phyloP scores from a whole-genome alignment of 495 filamentous ascomycete genomes.

The Darksidea phi region DNA sequence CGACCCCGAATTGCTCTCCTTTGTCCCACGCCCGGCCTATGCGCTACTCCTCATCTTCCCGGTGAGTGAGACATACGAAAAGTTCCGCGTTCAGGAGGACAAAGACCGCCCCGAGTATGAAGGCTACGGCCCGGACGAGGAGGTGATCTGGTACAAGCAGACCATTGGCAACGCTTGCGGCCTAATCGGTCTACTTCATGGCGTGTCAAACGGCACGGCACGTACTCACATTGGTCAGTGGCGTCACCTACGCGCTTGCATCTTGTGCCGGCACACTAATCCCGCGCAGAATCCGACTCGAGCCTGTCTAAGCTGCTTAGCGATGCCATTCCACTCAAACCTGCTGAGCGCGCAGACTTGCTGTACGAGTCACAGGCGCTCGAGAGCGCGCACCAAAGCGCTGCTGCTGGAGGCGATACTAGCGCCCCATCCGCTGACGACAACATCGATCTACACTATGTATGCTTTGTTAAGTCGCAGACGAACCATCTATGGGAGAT shows the following conservation, averaged over 20 bases:
- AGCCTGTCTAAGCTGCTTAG: constrained; percentile 38
- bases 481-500: constrained; percentile 46
- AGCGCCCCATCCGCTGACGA: constrained; percentile 42
- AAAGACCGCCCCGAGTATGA: constrained; percentile 46
- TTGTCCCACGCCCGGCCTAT: constrained; percentile 57
- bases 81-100: constrained; percentile 48
- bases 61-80: constrained; percentile 49
- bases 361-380: constrained; percentile 45
- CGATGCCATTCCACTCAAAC: constrained; percentile 48
- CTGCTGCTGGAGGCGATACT: constrained; percentile 43
- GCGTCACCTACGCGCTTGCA: neutral
- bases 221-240: constrained; percentile 45
- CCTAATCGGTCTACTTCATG: constrained; percentile 62
- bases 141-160: constrained; percentile 63
- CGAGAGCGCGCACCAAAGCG: constrained; percentile 44
- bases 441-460: constrained; percentile 46
- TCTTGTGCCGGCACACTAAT: constrained; percentile 6
- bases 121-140: constrained; percentile 52
- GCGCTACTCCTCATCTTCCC: constrained; percentile 60
- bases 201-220: constrained; percentile 53
- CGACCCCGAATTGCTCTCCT: constrained; percentile 56
- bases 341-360: constrained; percentile 41
- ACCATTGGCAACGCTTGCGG: constrained; percentile 67
- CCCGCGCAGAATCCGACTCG: constrained; percentile 32
- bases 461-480: constrained; percentile 47